These are phyloP conservation scores for Exophiala mesophila DNA, from an alignment of 2,329 filamentous ascomycete species.

Conservation along the genomic window DNA sequence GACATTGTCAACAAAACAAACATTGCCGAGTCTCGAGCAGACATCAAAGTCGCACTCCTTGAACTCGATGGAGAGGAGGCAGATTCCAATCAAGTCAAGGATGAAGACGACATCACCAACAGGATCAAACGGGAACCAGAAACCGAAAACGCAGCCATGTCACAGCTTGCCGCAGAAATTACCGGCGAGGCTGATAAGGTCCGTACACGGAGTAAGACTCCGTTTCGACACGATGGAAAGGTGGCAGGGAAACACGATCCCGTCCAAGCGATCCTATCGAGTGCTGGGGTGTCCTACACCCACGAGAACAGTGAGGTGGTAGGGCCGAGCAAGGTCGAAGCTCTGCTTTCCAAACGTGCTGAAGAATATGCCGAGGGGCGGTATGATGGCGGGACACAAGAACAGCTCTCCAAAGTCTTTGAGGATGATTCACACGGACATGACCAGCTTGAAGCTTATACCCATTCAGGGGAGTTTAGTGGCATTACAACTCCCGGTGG, in stretches of 20 bases:
- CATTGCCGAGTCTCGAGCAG: constrained; percentile 84
- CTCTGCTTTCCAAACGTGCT: constrained; percentile 71
- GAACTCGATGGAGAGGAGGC: constrained; percentile 62
- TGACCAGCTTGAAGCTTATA: constrained; percentile 3
- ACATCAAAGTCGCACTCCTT: constrained; percentile 72
- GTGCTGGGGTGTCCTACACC: constrained; percentile 87
- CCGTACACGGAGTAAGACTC: constrained; percentile 40
- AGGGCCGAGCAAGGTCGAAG: constrained; percentile 87
- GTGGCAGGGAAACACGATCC: constrained; percentile 56
- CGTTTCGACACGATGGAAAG: constrained; percentile 30
- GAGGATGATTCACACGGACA: constrained; percentile 17
- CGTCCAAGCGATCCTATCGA: constrained; percentile 80
- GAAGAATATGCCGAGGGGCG: constrained; percentile 39
- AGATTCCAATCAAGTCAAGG: constrained; percentile 26
- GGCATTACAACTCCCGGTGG: constrained; percentile 30
- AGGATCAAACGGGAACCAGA: constrained; percentile 28
- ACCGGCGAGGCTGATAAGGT: constrained; percentile 41
- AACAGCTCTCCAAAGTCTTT: constrained; percentile 23
- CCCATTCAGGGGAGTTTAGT: constrained; percentile 1
- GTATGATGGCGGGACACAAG: constrained; percentile 11
- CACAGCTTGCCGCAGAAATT: constrained; percentile 64
- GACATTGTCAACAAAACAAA: constrained; percentile 99
- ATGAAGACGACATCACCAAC: constrained; percentile 24
- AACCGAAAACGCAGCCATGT: constrained; percentile 62
- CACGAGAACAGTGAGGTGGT: constrained; percentile 96